Base-by-base conservation (phyloP, 1,284 basidiomycete species). In the Gymnopus androsaceus region DNA sequence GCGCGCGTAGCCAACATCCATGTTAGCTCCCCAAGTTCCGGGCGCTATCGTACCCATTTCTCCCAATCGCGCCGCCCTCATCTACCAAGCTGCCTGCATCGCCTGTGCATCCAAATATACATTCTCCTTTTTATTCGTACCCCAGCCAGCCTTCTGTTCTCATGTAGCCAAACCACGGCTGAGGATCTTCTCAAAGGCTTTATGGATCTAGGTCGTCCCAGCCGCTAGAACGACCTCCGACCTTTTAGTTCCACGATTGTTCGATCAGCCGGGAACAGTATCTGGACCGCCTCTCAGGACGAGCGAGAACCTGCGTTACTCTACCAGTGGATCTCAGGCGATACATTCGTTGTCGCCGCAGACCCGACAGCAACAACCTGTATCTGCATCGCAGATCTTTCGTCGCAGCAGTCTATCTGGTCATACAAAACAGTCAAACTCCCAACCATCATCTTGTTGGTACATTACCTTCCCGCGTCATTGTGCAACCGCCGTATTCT, bases 241-340 rank as follows among this genome's bases (percentile, higher is more conserved):
- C 66, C 72, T 23, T 66, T 69, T 38, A 63, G 5, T 40, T 23
- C 36, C 53, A 7, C 27, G 75, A 71, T 38, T 77, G 25, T 67
- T 80, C 28, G 74, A 76, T 60, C 68, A 66, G 25, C 68, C 72
- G 14, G 68, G 69, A 27, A 71, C 34, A 83, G 77, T 2, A 84
- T 85, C 44, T 85, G 83, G 83, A 78, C 83, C 4, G 74, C 80
- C 21, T 74, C 77, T 2, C 67, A 72, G 6, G 80, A 81, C 55
- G 78, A 81, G 54, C 70, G n/a, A 74, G 51, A 66, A 70, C 17
- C 65, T 74, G 28, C 70, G 65, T 34, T 72, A 72, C 56, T 64
- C 62, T 41, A 61, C 65, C 31, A 61, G 61, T 8, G 53, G 40
- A 17, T 33, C 40, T 27, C 58, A 57, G 14, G 23, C 34, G 17